A percentile compares a stretch with the other conserved stretches of the same genome.
phyloP scores from a whole-genome alignment of 2,329 filamentous ascomycete species.

The Biscogniauxia sp. region DNA sequence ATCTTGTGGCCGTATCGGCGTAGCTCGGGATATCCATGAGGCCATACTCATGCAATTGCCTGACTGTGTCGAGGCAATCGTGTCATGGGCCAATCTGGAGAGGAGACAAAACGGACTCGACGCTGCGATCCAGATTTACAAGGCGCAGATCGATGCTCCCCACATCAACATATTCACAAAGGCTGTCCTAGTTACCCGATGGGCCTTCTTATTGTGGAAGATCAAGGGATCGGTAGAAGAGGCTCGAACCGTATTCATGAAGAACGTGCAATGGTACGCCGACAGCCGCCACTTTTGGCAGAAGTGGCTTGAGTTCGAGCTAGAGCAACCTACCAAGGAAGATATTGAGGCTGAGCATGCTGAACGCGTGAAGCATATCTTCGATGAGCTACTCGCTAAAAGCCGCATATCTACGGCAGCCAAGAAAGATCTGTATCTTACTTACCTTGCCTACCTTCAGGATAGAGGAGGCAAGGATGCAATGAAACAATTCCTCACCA shows the following conservation, averaged over 20 bases:
- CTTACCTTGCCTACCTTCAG: conserved; percentile 81
- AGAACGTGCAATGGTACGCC: conserved; percentile 79
- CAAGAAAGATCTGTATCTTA: conserved; percentile 72
- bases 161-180: conserved; percentile 76
- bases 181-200: conserved; percentile 82
- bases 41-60: conserved; percentile 75
- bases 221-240: conserved; percentile 77
- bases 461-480: conserved; percentile 78
- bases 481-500: conserved; percentile 78
- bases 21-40: conserved; percentile 81
- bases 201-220: conserved; percentile 85
- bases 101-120: conserved; percentile 81
- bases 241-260: conserved; percentile 78
- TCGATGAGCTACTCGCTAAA: conserved; percentile 70
- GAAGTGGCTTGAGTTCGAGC: conserved; percentile 84
- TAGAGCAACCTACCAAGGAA: conserved; percentile 71
- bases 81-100: conserved; percentile 83
- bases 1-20: conserved; percentile 69
- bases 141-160: conserved; percentile 72
- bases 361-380: conserved; percentile 75
- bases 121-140: conserved; percentile 79
- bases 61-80: conserved; percentile 80
- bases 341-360: conserved; percentile 64
- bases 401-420: conserved; percentile 65
- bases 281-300: conserved; percentile 89